Evolutionary conservation across 805 yeast species (phyloP).

Genomic region (Saccharomycopsis sp.): DNA sequence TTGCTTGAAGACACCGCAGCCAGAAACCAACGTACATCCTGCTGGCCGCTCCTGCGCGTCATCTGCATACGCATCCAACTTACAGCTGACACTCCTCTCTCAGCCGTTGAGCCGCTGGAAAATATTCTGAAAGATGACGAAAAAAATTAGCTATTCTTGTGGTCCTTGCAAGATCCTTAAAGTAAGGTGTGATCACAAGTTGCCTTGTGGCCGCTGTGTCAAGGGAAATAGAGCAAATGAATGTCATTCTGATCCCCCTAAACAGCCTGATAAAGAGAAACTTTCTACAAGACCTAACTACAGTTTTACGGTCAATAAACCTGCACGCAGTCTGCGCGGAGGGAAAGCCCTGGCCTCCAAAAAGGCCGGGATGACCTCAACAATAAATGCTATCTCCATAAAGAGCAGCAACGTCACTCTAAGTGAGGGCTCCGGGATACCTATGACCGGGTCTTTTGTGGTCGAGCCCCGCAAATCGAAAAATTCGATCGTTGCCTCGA

Average conservation of each 20-base stretch:
- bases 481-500: not conserved
- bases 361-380: too few relatives aligned
- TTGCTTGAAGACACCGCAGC: too few relatives aligned
- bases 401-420: not conserved
- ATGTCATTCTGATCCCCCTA: not conserved
- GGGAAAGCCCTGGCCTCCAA: not conserved
- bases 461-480: not conserved
- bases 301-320: not conserved
- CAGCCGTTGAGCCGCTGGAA: not conserved
- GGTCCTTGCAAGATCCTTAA: not conserved
- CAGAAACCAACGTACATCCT: too few relatives aligned
- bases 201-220: not conserved
- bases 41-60: too few relatives aligned
- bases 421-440: not conserved
- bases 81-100: too few relatives aligned
- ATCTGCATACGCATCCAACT: too few relatives aligned
- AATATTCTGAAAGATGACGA: not conserved
- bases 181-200: not conserved
- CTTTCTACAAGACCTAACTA: not conserved
- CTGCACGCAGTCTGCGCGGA: not conserved
- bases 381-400: not conserved
- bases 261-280: not conserved
- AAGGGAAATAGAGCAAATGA: not conserved
- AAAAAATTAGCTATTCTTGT: not conserved
- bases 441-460: not conserved